Percentiles rank a stretch among this genome's conserved stretches.
These are phyloP conservation scores for Teunomyces atbi DNA, from an alignment of 805 yeast species.

Conservation along the genomic window DNA sequence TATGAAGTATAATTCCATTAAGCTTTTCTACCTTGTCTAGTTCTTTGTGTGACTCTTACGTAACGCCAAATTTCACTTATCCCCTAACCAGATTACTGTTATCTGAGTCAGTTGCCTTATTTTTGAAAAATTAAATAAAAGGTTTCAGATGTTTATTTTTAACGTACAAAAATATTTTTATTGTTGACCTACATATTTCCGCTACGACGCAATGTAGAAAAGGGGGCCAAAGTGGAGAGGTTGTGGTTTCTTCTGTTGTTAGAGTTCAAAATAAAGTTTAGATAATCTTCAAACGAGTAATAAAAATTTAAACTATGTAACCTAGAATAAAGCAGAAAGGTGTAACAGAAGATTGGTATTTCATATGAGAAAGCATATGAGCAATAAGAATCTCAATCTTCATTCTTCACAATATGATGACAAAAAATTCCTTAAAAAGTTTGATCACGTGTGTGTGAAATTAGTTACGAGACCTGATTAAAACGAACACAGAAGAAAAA, in stretches of 20 bases:
- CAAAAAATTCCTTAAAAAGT: not conserved
- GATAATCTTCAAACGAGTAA: not conserved
- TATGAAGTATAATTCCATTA: not conserved
- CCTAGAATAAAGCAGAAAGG: not conserved
- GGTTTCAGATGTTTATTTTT: constrained; percentile 4
- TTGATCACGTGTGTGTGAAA: constrained; percentile 3
- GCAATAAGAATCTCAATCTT: not conserved
- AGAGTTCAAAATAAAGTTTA: not conserved
- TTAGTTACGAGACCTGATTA: constrained; percentile 3
- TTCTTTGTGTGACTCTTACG: not conserved
- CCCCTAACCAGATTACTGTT: not conserved
- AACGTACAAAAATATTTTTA: not conserved
- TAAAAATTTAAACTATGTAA: not conserved
- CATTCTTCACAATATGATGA: not conserved
- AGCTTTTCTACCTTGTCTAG: not conserved
- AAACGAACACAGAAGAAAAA: not conserved
- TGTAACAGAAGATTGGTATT: not conserved
- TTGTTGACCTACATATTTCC: not conserved
- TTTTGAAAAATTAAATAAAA: not conserved
- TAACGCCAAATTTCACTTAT: not conserved
- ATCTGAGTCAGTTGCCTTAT: not conserved
- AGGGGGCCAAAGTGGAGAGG: constrained; percentile 2
- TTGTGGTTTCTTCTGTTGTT: not conserved
- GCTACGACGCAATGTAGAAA: not conserved
- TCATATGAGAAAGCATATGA: not conserved